A percentile compares a stretch with the other conserved stretches of the same genome.
These are phyloP conservation scores for Ricinus communis DNA, from an alignment of 345 rosid species.

Conservation along the genomic window DNA sequence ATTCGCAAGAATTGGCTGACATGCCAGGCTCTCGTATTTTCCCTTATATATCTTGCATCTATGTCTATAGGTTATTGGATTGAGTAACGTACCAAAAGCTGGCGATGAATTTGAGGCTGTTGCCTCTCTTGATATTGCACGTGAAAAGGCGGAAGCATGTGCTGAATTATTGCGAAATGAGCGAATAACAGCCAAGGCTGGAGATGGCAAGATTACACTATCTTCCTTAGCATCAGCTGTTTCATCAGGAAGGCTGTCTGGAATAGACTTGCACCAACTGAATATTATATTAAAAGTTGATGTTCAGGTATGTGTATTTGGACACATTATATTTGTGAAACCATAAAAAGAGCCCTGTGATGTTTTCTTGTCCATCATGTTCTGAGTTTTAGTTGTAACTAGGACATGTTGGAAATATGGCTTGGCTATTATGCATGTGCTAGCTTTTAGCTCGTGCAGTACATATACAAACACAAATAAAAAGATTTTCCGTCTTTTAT, in stretches of 20 bases:
- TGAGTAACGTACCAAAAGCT: slow-evolving; percentile 77
- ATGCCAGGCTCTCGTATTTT: not conserved
- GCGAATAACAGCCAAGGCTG: slow-evolving; percentile 87
- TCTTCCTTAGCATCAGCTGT: slow-evolving; percentile 94
- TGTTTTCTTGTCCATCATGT: not conserved
- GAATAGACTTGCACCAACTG: slow-evolving; percentile 91
- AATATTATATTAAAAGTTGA: slow-evolving; percentile 92
- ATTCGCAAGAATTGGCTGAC: not conserved
- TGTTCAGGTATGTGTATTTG: slow-evolving; percentile 64
- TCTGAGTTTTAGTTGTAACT: slow-evolving; percentile 9
- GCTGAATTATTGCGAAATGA: slow-evolving; percentile 69
- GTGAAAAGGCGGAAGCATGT: slow-evolving; percentile 77
- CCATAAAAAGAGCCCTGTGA: not conserved
- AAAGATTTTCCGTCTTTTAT: too few species aligned
- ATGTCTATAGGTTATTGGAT: slow-evolving; percentile 75
- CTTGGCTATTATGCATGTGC: not conserved
- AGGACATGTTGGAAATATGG: not conserved
- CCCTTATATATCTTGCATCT: slow-evolving; percentile 14
- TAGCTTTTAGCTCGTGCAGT: not conserved
- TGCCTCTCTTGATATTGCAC: slow-evolving; percentile 79
- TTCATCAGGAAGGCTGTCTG: slow-evolving; percentile 76
- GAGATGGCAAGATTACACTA: slow-evolving; percentile 94
- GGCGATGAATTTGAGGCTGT: slow-evolving; percentile 95
- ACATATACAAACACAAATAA: not conserved
- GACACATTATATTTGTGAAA: not conserved